These are phyloP conservation scores for Rehmannia glutinosa DNA, from an alignment of 257 asterid species.

Conservation along the genomic window DNA sequence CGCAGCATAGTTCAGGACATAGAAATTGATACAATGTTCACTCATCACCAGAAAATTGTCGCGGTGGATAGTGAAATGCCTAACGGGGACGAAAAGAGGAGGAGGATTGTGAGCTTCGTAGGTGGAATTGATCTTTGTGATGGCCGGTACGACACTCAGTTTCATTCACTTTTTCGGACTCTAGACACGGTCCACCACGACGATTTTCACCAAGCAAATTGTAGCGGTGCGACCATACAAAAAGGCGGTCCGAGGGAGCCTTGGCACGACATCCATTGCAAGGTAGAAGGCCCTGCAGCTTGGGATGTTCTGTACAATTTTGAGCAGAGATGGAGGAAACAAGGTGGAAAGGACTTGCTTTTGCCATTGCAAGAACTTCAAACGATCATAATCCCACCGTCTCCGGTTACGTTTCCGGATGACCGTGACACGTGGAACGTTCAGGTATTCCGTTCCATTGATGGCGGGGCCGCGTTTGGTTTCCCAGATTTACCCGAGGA, in stretches of 20 bases:
- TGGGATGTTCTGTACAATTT: conserved; percentile 38
- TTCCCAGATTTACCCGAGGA: conserved; percentile 31
- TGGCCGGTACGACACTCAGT: no score
- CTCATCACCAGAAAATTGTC: conserved; percentile 33
- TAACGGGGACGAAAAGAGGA: neutral
- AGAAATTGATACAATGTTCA: conserved; percentile 21
- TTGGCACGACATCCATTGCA: conserved; percentile 39
- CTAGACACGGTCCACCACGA: conserved; percentile 17
- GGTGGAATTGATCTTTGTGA: no score
- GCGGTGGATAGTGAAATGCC: conserved; percentile 29
- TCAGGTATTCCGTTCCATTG: conserved; percentile 32
- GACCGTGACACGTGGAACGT: conserved; percentile 33
- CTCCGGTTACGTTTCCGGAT: conserved; percentile 21
- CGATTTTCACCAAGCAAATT: conserved; percentile 32
- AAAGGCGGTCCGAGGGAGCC: conserved; percentile 39
- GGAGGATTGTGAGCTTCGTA: conserved; percentile 31
- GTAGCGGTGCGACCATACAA: conserved; percentile 16
- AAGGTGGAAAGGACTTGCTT: conserved; percentile 25
- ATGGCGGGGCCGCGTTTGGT: conserved; percentile 41
- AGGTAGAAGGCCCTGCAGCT: conserved; percentile 28
- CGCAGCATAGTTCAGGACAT: conserved; percentile 25
- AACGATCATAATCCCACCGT: conserved; percentile 20
- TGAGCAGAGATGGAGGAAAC: conserved; percentile 38
- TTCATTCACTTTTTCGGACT: conserved; percentile 31
- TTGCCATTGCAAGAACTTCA: conserved; percentile 19